Percentiles rank a stretch among this genome's conserved stretches.
These are phyloP conservation scores for Saururus chinensis DNA, from an alignment of 164 flowering plant species.

Conservation along the genomic window DNA sequence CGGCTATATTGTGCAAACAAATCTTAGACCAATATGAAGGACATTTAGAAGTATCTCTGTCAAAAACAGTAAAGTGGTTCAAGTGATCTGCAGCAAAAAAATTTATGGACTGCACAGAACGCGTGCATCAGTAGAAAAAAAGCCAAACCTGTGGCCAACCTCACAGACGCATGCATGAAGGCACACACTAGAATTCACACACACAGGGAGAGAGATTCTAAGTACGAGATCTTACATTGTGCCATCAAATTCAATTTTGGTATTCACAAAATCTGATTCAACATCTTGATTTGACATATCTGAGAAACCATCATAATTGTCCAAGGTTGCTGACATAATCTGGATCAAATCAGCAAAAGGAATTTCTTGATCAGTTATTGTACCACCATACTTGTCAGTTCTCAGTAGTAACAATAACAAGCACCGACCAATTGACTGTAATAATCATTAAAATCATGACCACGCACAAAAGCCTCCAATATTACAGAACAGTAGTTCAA, in stretches of 20 bases:
- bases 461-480: background rate
- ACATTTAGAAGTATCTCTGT: constrained; percentile 49
- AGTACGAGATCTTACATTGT: constrained; percentile 27
- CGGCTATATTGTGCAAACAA: constrained; percentile 70
- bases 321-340: constrained; percentile 70
- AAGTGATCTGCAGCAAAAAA: background rate
- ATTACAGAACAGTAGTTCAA: too few relatives aligned
- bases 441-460: background rate
- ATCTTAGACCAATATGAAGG: constrained; percentile 80
- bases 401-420: too few relatives aligned
- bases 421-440: background rate
- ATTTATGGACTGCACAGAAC: background rate
- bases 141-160: too few relatives aligned
- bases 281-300: constrained; percentile 17
- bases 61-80: constrained; percentile 3
- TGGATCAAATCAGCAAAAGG: constrained; percentile 16
- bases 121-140: too few relatives aligned
- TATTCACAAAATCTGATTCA: constrained; percentile 10
- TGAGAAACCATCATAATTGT: constrained; percentile 41
- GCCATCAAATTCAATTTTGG: constrained; percentile 23
- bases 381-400: background rate
- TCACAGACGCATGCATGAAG: too few relatives aligned
- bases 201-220: background rate
- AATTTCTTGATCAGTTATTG: background rate
- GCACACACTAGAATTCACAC: background rate